Evolutionary conservation across 805 yeast genomes (phyloP).

Genomic region (Candida golubevii): DNA sequence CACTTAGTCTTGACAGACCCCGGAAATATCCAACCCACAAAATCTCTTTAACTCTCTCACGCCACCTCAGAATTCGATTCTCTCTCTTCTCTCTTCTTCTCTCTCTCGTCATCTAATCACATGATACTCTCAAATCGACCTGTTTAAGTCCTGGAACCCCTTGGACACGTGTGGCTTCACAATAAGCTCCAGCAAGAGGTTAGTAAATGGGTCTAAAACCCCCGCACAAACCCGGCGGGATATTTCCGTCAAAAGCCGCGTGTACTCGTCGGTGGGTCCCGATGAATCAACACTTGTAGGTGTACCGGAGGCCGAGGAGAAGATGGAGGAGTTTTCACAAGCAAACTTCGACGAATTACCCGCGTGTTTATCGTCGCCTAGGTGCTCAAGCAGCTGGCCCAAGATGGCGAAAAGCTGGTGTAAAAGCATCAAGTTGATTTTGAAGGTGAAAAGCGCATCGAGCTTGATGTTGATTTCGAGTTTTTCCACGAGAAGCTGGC

Average conservation of each 20-base stretch:
- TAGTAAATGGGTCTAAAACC: constrained; percentile 35
- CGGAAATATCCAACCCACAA: too few relatives aligned
- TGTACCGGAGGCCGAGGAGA: constrained; percentile 26
- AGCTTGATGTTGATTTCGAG: constrained; percentile 39
- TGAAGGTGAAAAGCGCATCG: constrained; percentile 37
- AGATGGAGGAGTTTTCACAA: constrained; percentile 34
- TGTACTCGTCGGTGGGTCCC: constrained; percentile 30
- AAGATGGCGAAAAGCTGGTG: constrained; percentile 25
- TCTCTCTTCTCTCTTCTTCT: too few relatives aligned
- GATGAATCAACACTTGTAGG: constrained; percentile 22
- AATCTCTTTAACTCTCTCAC: too few relatives aligned
- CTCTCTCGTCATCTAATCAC: too few relatives aligned
- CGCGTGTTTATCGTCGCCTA: constrained; percentile 1
- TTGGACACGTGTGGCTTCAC: constrained; percentile 28
- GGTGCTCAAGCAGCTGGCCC: constrained; percentile 20
- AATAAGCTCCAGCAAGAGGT: constrained; percentile 25
- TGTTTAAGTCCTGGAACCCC: constrained; percentile 29
- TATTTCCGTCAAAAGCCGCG: constrained; percentile 24
- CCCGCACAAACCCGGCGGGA: constrained; percentile 30
- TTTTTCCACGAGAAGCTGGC: constrained; percentile 40
- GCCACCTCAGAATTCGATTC: too few relatives aligned
- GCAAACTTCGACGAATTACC: constrained; percentile 2
- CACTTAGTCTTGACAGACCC: too few relatives aligned
- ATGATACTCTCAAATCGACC: constrained; percentile 6
- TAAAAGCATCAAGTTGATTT: constrained; percentile 29